These are phyloP conservation scores for Barbatosphaeria neglecta DNA, from an alignment of 495 filamentous ascomycete species.

Conservation along the genomic window DNA sequence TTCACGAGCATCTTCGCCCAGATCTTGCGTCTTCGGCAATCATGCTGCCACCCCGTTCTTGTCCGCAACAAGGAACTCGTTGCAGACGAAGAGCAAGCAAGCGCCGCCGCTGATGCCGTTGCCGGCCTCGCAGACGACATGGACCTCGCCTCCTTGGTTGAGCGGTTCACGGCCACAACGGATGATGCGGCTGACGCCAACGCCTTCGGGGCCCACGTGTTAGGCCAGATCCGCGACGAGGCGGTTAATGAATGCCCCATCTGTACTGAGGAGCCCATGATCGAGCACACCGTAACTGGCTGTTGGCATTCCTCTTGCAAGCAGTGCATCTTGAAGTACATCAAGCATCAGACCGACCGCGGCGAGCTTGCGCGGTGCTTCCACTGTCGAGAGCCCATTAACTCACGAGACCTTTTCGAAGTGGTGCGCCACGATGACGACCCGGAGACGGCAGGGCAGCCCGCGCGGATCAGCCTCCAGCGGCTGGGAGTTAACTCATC, in stretches of 20 bases:
- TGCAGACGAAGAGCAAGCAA: constrained; percentile 78
- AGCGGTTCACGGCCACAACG: constrained; percentile 62
- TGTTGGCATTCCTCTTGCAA: constrained; percentile 98
- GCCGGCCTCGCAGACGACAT: constrained; percentile 88
- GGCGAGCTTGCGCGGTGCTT: constrained; percentile 70
- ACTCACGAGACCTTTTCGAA: constrained; percentile 77
- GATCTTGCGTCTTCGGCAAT: constrained; percentile 85
- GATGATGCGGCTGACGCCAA: constrained; percentile 54
- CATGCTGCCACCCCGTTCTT: constrained; percentile 85
- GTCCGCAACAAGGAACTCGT: constrained; percentile 76
- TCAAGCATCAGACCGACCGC: constrained; percentile 70
- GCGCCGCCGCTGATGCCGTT: constrained; percentile 62
- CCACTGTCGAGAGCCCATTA: constrained; percentile 75
- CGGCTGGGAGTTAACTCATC: constrained; percentile 68
- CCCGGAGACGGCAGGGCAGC: constrained; percentile 24
- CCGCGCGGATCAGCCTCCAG: constrained; percentile 64
- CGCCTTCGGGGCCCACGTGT: constrained; percentile 72
- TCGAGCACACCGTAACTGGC: constrained; percentile 81
- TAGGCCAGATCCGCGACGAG: constrained; percentile 84
- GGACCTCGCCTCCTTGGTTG: constrained; percentile 78
- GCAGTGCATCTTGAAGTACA: constrained; percentile 75
- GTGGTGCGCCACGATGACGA: constrained; percentile 52
- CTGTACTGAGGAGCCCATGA: constrained; percentile 89
- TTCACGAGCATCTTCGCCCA: constrained; percentile 96
- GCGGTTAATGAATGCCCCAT: constrained; percentile 84